Base-by-base conservation (phyloP, 495 filamentous ascomycete genomes). In the Podospora appendiculata region DNA sequence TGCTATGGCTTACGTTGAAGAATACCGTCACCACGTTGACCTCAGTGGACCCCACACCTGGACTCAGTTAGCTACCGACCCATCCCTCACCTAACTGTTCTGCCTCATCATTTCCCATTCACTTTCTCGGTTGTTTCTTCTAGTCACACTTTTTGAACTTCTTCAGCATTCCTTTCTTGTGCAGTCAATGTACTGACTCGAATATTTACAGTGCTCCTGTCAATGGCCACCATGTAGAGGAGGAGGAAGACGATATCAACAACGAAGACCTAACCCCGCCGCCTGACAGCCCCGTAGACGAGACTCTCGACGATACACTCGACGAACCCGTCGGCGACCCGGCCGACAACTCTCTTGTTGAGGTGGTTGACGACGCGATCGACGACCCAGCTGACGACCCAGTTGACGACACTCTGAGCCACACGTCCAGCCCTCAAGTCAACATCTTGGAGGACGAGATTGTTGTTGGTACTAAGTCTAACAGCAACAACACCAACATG, bases 401-500 rank as follows among this genome's bases (percentile, higher is more conserved):
- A 8, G 48, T 38, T 32, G 55, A 57, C 19, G 63, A 66, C 5
- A 35, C 47, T 6, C 49, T 57, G 41, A 66, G 61, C 34, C 50
- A 33, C 32, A 40, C 14, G 13, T 71, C 73, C 0, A 74, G 68
- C 41, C 49, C 58, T 6, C 64, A 64, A 9, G 59, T 62, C 4
- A 67, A 69, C 36, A 58, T 63, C 34, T 43, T 70, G 3, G 65
- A 70, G 32, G 73, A 75, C 50, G 72, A 74, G 60, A 77, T 77
- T 47, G 65, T 77, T 8, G 74, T 76, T 14, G 68, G 70, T 13
- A 71, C 65, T 1, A 66, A 68, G 6, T 60, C 64, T 17, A 64
- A 70, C 58, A 64, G 18, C 25, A 54, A 44, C 33, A 65, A 66
- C 7, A 59, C 63, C 33, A 39, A 50, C 41, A 42, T 48, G 19